phyloP scores from a whole-genome alignment of 305 asterid genomes.

The Galium porrigens region DNA sequence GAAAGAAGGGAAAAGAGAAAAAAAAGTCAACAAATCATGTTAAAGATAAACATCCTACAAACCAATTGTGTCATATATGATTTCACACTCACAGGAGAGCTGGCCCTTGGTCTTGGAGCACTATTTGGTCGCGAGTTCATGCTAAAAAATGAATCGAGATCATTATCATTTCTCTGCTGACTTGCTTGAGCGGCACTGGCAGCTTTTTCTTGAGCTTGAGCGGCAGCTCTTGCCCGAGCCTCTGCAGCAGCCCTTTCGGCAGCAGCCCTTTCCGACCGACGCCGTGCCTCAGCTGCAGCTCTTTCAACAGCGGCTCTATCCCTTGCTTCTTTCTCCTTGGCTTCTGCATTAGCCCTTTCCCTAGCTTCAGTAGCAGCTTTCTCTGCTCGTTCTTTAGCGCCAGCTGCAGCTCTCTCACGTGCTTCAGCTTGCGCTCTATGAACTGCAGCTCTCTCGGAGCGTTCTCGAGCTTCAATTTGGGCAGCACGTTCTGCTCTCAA shows the following conservation, averaged over 20 bases:
- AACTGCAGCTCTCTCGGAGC: slow-evolving; percentile 87
- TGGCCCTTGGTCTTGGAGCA: slow-evolving; percentile 74
- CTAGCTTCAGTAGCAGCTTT: slow-evolving; percentile 78
- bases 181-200: slow-evolving; percentile 56
- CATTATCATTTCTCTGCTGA: slow-evolving; percentile 71
- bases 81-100: slow-evolving; percentile 50
- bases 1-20: not conserved
- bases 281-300: slow-evolving; percentile 76
- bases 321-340: slow-evolving; percentile 59
- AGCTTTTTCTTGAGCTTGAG: slow-evolving; percentile 61
- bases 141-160: slow-evolving; percentile 75
- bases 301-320: slow-evolving; percentile 67
- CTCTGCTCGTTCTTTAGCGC: slow-evolving; percentile 77
- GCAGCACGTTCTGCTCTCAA: slow-evolving; percentile 71
- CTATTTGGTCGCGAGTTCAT: slow-evolving; percentile 73
- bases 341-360: slow-evolving; percentile 50
- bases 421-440: slow-evolving; percentile 96
- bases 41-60: not conserved
- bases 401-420: slow-evolving; percentile 95
- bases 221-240: slow-evolving; percentile 85
- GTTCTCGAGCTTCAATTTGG: slow-evolving; percentile 76
- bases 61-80: not conserved
- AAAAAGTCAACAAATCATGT: not conserved
- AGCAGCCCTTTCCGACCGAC: slow-evolving; percentile 73
- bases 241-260: slow-evolving; percentile 83